phyloP scores from a whole-genome alignment of 768 basidiomycete genomes.

The Roridomyces roridus region DNA sequence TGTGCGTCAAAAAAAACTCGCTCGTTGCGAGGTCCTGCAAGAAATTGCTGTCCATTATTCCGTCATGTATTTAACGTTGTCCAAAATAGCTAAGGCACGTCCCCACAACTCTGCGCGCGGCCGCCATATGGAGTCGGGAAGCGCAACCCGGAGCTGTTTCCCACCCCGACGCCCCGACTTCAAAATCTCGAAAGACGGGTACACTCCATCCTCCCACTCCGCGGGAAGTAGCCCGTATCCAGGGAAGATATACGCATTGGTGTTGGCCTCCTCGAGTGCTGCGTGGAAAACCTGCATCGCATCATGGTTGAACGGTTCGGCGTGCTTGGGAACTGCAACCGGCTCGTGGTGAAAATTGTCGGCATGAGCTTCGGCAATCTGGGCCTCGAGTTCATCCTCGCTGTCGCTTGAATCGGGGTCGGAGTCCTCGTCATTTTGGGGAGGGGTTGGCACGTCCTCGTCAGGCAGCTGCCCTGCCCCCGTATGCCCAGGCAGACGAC shows the following conservation, averaged over 20 bases:
- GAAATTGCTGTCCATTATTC: neutral
- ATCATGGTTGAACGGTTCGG: conserved; percentile 7
- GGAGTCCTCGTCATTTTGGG: neutral
- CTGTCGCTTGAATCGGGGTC: neutral
- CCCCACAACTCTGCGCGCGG: conserved; percentile 23
- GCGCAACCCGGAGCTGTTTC: conserved; percentile 11
- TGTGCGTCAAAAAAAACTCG: neutral
- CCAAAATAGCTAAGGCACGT: conserved; percentile 13
- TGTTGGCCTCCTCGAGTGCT: neutral
- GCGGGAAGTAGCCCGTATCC: conserved; percentile 19
- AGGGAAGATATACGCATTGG: neutral
- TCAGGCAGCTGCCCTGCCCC: conserved; percentile 17
- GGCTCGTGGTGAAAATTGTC: conserved; percentile 15
- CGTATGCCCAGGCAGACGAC: neutral
- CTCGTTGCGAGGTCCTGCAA: neutral
- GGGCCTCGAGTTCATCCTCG: neutral
- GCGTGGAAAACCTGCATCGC: neutral
- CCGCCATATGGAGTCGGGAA: conserved; percentile 22
- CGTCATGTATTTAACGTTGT: neutral
- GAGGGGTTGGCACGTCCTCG: neutral
- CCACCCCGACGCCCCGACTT: conserved; percentile 7
- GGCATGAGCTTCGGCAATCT: conserved; percentile 7
- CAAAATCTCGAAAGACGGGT: conserved; percentile 16
- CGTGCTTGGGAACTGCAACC: conserved; percentile 2
- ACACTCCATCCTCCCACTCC: conserved; percentile 25